These are phyloP conservation scores for Plasmodium vinckei DNA, from an alignment of 169 alveolate genomes.

Conservation along the genomic window DNA sequence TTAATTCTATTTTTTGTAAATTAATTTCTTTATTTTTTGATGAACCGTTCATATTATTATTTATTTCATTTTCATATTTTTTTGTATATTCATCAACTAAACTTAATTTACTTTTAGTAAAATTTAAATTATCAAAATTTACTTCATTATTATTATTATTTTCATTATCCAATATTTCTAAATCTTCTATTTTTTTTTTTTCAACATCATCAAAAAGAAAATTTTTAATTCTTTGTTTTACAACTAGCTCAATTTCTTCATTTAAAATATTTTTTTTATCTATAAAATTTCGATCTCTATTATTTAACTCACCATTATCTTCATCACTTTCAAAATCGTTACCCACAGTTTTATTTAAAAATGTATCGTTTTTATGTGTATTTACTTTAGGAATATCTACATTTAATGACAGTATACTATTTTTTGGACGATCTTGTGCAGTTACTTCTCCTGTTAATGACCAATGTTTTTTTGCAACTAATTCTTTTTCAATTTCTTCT, in stretches of 20 bases:
- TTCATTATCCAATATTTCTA: constrained; percentile 48
- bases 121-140: constrained; percentile 80
- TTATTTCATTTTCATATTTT: constrained; percentile 81
- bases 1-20: constrained; percentile 75
- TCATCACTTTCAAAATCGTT: constrained; percentile 33
- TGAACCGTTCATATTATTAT: constrained; percentile 26
- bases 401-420: constrained; percentile 85
- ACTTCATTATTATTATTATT: constrained; percentile 45
- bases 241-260: constrained; percentile 79
- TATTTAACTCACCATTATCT: constrained; percentile 27
- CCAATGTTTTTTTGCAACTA: constrained; percentile 88
- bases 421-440: constrained; percentile 86
- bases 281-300: constrained; percentile 19
- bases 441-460: constrained; percentile 88
- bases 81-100: constrained; percentile 86
- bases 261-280: constrained; percentile 27
- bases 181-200: constrained; percentile 77
- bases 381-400: constrained; percentile 84
- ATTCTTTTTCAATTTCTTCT: constrained; percentile 82
- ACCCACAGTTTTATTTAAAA: constrained; percentile 39
- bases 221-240: constrained; percentile 83
- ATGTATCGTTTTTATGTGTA: constrained; percentile 61
- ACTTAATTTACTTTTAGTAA: constrained; percentile 82
- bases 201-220: constrained; percentile 88
- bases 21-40: constrained; percentile 79